A percentile compares a stretch with the other conserved stretches of the same genome.
Evolutionary conservation across 441 rosid species (phyloP).

Genomic region (Mallotus repandus): DNA sequence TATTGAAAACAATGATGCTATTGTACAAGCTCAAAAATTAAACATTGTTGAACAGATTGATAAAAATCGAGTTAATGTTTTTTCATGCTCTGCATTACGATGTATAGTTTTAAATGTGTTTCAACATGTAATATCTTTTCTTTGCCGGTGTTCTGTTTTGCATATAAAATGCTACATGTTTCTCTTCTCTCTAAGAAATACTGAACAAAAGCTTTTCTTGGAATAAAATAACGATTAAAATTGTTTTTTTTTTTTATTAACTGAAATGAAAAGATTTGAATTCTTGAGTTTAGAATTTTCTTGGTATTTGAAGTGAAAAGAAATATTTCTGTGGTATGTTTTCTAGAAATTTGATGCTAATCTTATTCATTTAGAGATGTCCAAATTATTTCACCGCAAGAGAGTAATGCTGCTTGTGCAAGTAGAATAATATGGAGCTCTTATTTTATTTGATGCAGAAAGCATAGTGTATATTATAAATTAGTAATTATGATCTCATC

Average conservation of each 20-base stretch:
- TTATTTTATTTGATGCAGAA: not conserved
- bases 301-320: constrained; percentile 1
- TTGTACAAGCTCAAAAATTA: not conserved
- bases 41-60: not conserved
- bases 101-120: not conserved
- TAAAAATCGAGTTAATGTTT: not conserved
- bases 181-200: not conserved
- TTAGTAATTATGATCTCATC: not conserved
- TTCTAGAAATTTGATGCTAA: not conserved
- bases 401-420: not conserved
- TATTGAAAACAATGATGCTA: not conserved
- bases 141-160: not conserved
- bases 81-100: not conserved
- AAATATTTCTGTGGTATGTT: not conserved
- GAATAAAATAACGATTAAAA: not conserved
- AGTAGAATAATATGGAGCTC: not conserved
- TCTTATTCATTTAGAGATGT: not conserved
- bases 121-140: not conserved
- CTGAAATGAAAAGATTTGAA: not conserved
- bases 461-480: not conserved
- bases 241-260: not conserved
- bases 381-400: not conserved
- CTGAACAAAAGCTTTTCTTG: not conserved
- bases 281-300: not conserved
- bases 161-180: not conserved